Conservation (phyloP, 2,329 filamentous ascomycete species). For the Calonectria ilicicola region DNA sequence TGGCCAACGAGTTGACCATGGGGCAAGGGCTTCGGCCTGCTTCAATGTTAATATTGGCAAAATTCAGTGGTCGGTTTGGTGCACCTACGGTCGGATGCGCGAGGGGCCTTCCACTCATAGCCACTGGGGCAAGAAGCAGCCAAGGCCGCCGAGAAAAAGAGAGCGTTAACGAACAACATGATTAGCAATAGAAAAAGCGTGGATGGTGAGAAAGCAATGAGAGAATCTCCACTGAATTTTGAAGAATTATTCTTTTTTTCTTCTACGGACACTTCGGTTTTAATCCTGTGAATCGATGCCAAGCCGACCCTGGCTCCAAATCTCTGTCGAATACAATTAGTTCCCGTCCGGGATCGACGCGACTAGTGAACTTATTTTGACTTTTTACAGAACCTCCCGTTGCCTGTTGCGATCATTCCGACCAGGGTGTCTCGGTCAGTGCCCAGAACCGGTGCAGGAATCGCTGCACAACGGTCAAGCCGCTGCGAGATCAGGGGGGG, state of each 20-base stretch:
- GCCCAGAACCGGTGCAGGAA: slow-evolving; percentile 6
- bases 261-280: neutral
- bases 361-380: slow-evolving; percentile 1
- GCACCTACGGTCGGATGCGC: slow-evolving; percentile 27
- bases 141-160: slow-evolving; percentile 27
- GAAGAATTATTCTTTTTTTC: slow-evolving; percentile 6
- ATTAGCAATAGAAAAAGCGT: neutral
- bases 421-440: neutral
- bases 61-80: too few relatives aligned
- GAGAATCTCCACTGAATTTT: neutral
- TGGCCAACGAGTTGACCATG: slow-evolving; percentile 17
- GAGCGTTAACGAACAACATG: slow-evolving; percentile 33
- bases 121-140: slow-evolving; percentile 28
- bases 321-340: neutral
- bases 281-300: neutral
- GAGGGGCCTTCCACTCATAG: slow-evolving; percentile 32
- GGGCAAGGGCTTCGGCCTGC: slow-evolving; percentile 26
- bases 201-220: neutral
- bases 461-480: slow-evolving; percentile 22
- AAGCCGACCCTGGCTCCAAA: neutral
- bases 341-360: neutral
- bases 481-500: slow-evolving; percentile 9
- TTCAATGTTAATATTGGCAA: neutral
- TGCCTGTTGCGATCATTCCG: neutral
- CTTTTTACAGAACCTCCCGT: neutral